A percentile compares a stretch with the other conserved stretches of the same genome.
phyloP scores from a whole-genome alignment of 179 eudicot genomes.

The Vitellaria paradoxa region DNA sequence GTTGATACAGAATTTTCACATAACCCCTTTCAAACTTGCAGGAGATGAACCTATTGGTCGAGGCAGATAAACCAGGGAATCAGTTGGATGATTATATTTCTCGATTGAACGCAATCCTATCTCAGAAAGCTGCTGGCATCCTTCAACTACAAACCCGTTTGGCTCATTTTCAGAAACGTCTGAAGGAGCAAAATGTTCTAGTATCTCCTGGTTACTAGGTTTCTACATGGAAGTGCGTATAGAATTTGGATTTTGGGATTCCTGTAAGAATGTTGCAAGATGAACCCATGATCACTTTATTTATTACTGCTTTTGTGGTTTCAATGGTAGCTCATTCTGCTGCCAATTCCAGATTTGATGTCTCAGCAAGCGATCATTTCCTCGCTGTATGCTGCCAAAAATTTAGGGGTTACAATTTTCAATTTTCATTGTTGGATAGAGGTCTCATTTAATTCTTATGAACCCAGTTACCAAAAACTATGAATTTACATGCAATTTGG shows the following conservation, averaged over 20 bases:
- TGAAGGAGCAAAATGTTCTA: conserved; percentile 77
- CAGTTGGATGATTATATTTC: conserved; percentile 83
- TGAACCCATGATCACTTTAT: neutral
- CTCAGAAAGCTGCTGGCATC: conserved; percentile 91
- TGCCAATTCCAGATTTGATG: conserved; percentile 2
- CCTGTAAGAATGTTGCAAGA: neutral
- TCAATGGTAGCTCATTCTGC: neutral
- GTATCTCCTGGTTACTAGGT: conserved; percentile 46
- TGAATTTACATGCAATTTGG: conserved; percentile 4
- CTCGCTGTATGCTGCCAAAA: neutral
- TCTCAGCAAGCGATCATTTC: neutral
- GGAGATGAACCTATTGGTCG: conserved; percentile 88
- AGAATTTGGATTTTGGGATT: neutral
- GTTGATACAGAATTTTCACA: neutral
- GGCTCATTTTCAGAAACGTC: conserved; percentile 71
- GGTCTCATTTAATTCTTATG: neutral
- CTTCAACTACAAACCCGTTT: conserved; percentile 69
- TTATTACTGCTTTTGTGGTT: neutral
- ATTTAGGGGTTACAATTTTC: neutral
- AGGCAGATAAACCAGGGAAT: conserved; percentile 89
- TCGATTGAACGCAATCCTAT: conserved; percentile 68
- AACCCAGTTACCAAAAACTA: neutral
- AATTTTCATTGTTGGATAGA: neutral
- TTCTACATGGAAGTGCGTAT: neutral
- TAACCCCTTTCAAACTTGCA: conserved; percentile 20